Evolutionary conservation across 2,329 filamentous ascomycete genomes (phyloP), one percentile per base, ranked within the genome.

Genomic region (Domatiomyces catenatus): DNA sequence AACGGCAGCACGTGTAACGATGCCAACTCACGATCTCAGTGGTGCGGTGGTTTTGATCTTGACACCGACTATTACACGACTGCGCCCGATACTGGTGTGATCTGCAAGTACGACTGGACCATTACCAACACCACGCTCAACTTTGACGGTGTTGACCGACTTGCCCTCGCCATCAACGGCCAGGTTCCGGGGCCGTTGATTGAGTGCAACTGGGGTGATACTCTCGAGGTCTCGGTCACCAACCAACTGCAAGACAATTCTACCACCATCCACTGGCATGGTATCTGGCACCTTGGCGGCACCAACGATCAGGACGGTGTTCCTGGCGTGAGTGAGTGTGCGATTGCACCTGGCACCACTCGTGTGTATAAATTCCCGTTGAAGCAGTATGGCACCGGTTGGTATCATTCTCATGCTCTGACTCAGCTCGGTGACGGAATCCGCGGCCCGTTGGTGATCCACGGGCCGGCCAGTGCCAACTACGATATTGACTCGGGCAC

Each of bases 121-220:
- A 55, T 58, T 44, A 56, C 52, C 7, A 59, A 56, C 50, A 57
- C 52, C 20, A 56, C 55, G 8, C 36, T 55, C 32, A 48, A 50
- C 28, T 58, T 51, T 20, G 56, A 58, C 39, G 58, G 58, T 7
- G 55, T 52, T 12, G 68, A 67, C 19, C 69, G 75, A 8, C 67
- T 70, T 7, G 62, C 83, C 70, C 75, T 87, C 47, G 77, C 81
- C 36, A 83, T 84, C 60, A 83, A 84, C 60, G 76, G 75, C 5
- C 73, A 77, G 45, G 82, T 77, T 54, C 83, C 83, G 1, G 84
- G 81, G 0, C 84, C 84, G 1, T 69, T 73, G 12, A 77, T 88
- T 49, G 73, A 75, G 54, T 80, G 76, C 12, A 74, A 80, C 62
- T 81, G 77, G 77, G 78, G 77, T 36, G 78, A 81, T 58, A 67